Evolutionary conservation across 179 eudicot species (phyloP).

Genomic region (Camellia oleifera): DNA sequence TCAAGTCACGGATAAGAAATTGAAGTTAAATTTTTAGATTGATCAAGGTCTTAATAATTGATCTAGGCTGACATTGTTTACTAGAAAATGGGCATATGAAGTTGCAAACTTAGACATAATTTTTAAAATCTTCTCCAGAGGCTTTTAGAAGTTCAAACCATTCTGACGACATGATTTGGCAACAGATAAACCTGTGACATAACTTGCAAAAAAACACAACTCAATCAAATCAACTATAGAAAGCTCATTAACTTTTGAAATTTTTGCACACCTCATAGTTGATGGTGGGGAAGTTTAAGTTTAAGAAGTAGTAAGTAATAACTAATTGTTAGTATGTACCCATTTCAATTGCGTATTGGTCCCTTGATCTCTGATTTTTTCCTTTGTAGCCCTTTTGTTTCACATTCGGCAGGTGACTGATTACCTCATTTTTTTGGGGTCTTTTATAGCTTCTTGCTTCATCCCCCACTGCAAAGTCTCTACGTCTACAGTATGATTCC

Average conservation of each 20-base stretch:
- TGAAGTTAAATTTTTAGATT: no score
- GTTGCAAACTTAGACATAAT: neutral
- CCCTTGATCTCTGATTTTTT: conserved; percentile 1
- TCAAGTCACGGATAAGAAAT: no score
- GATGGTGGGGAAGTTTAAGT: no score
- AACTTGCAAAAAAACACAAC: neutral
- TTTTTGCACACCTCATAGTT: neutral
- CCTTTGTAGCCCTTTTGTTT: neutral
- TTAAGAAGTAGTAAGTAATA: no score
- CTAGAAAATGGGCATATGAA: no score
- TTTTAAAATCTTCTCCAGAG: neutral
- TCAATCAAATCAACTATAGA: neutral
- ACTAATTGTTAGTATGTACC: no score
- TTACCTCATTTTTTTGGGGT: conserved; percentile 1
- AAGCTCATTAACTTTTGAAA: neutral
- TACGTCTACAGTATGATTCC: conserved; percentile 66
- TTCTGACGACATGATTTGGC: neutral
- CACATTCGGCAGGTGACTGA: neutral
- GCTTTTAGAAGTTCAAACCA: neutral
- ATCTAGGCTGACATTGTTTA: no score
- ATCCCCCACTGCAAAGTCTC: conserved; percentile 59
- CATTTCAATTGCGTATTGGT: neutral
- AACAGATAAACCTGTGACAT: neutral
- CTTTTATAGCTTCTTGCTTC: conserved; percentile 61
- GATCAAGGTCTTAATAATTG: no score